Evolutionary conservation across 441 rosid species (phyloP), one percentile per base, ranked within the genome.

Genomic region (Populus hybrid): DNA sequence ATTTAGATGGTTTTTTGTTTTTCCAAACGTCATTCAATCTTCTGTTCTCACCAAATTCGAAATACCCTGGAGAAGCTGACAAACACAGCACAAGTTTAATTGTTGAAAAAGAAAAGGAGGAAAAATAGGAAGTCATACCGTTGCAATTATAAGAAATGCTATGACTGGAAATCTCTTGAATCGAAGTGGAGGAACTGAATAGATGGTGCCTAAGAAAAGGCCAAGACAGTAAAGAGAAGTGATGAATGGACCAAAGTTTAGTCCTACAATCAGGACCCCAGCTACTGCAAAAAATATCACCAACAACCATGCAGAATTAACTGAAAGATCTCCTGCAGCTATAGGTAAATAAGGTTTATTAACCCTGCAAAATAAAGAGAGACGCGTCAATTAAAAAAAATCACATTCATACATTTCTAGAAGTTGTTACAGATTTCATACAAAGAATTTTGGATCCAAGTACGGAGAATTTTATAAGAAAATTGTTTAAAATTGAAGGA

Each of bases 251-350:
- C 97, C 97, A 79, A 95, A 93, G 89, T 91, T 92, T 53, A 82
- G 81, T 73, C 89, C 95, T 23, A 93, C 99, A 76, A 91, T 89
- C 79, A 81, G 69, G 67, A 91, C 84, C 78, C 99, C 97, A 28
- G 92, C 74, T 80, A 89, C 86, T 57, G 93, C 94, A 85, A 95
- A 95, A 83, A 86, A 84, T 77, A 89, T 76, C 81, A 95, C 99
- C 91, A 95, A 76, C 64, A 87, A 76, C 98, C 99, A 95, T 66
- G 99, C 99, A 81, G 92, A 87, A 80, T 90, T 90, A 79, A 91
- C 92, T 28, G 98, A 93, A 57, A 95, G 97, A 86, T 95, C 99
- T 78, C 99, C 99, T 35, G 99, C 98, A 80, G 98, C 99, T 82
- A 95, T 92, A 78, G 98, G 99, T 84, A 95, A 86, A 84, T 95